Evolutionary conservation across 805 yeast species (phyloP), one percentile per base, ranked within the genome.

Genomic region (Spathaspora passalidarum): DNA sequence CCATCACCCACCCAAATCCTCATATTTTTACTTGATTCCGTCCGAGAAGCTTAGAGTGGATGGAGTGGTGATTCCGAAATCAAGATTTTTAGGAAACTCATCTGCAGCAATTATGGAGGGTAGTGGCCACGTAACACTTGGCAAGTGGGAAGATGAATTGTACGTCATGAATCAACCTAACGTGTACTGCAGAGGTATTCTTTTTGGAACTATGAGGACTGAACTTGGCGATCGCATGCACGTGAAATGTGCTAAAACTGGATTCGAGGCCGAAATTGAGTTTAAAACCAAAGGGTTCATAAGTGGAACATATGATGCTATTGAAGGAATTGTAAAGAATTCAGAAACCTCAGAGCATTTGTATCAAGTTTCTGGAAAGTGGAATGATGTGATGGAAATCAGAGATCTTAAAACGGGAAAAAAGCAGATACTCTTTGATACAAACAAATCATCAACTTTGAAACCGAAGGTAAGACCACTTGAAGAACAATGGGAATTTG

Each of bases 71-170:
- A 75, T 89, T 38, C 99, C 99, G 18, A 84, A 80, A 59, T 90
- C 97, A 1, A 80, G 81, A 57, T 94, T 94, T 57, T 72, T 92
- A 49, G 99, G 99, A 25, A 94, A 94, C 61, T 89, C 97, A 1
- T 91, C 97, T 0, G 99, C 98, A 17, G 95, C 96, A 1, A 81
- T 94, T 63, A 94, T 94, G 99, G 96, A 91, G 56, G 99, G 99
- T 17, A 60, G 78, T 46, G 92, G 88, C 1, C 81, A 79, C 41
- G 66, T 91, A 16, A 79, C 86, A 35, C 79, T 92, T 49, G 72
- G 82, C 40, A 86, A 86, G 55, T n/a, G 16, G 29, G 62, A 63
- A 32, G 80, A 81, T 52, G 99, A 92, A 62, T 73, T 74, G 44
- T 94, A 90, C 66, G 78, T 84, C 9, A 72, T 94, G 61, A 84